phyloP scores from a whole-genome alignment of 352 stramenopile genomes.

The Phytopythium vexans region DNA sequence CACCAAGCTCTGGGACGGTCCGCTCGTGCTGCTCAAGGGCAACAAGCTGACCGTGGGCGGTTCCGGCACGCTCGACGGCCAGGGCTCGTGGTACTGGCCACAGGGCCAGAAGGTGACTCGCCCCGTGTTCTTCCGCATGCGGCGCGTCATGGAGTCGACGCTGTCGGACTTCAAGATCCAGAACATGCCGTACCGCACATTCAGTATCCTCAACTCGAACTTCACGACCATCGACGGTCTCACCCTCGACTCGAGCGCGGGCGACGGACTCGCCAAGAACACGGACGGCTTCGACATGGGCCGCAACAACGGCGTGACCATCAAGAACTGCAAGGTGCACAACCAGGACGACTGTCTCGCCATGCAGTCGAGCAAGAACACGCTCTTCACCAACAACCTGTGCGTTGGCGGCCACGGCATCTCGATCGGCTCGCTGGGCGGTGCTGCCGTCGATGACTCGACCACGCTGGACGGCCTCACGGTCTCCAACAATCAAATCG shows the following conservation, averaged over 20 bases:
- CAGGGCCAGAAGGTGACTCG: constrained; percentile 21
- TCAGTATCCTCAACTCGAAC: constrained; percentile 37
- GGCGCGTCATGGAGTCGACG: constrained; percentile 28
- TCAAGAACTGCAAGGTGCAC: constrained; percentile 20
- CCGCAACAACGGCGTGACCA: constrained; percentile 19
- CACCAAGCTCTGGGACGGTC: constrained; percentile 28
- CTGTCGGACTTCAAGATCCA: constrained; percentile 16
- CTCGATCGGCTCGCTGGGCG: constrained; percentile 20
- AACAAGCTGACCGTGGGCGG: constrained; percentile 23
- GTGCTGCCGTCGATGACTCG: constrained; percentile 10
- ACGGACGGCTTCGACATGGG: constrained; percentile 22
- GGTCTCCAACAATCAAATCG: constrained; percentile 23
- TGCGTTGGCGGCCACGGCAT: constrained; percentile 17
- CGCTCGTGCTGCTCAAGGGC: constrained; percentile 25
- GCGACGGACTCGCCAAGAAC: too few relatives aligned
- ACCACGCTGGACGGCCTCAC: constrained; percentile 18
- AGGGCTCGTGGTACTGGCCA: constrained; percentile 37
- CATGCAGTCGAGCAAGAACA: constrained; percentile 26
- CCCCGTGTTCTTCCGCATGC: constrained; percentile 31
- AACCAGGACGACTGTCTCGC: constrained; percentile 25
- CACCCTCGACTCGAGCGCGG: constrained; percentile 16
- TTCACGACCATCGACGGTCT: constrained; percentile 17
- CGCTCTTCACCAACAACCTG: constrained; percentile 17
- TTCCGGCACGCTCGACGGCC: constrained; percentile 29
- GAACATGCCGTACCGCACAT: constrained; percentile 44